Evolutionary conservation across 768 basidiomycete species (phyloP).

Genomic region (Leccinum subgranulosum): DNA sequence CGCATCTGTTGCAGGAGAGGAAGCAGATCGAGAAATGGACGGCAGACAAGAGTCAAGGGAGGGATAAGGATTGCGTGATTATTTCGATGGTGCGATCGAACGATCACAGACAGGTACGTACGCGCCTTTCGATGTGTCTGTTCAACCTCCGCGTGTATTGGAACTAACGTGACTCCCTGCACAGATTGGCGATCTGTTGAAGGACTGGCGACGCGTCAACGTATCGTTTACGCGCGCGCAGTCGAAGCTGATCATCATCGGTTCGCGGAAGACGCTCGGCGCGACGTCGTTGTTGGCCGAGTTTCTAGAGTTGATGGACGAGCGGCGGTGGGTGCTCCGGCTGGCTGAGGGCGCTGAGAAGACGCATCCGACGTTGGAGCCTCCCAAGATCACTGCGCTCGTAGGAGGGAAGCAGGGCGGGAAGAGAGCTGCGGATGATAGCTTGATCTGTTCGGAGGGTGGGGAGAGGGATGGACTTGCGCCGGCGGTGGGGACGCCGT

Average conservation of each 20-base stretch:
- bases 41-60: constrained; percentile 89
- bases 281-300: constrained; percentile 58
- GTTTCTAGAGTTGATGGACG: constrained; percentile 78
- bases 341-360: constrained; percentile 55
- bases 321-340: constrained; percentile 63
- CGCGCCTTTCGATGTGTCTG: neutral
- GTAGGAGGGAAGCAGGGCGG: constrained; percentile 11
- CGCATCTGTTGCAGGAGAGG: constrained; percentile 54
- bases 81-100: constrained; percentile 93
- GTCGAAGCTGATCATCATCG: constrained; percentile 87
- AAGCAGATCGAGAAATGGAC: constrained; percentile 80
- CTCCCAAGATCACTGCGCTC: constrained; percentile 3
- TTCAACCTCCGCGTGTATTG: neutral
- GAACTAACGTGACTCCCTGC: neutral
- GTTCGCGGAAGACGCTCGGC: constrained; percentile 76
- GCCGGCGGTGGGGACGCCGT: constrained; percentile 13
- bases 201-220: constrained; percentile 96
- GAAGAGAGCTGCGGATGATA: constrained; percentile 10
- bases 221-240: constrained; percentile 94
- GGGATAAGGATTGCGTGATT: constrained; percentile 94
- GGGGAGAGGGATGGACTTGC: neutral
- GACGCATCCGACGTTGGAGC: constrained; percentile 41
- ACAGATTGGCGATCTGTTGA: constrained; percentile 88
- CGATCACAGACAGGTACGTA: constrained; percentile 63
- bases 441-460: neutral